Base-by-base conservation (phyloP, 2,329 filamentous ascomycete genomes). In the Albifimbria verrucaria region DNA sequence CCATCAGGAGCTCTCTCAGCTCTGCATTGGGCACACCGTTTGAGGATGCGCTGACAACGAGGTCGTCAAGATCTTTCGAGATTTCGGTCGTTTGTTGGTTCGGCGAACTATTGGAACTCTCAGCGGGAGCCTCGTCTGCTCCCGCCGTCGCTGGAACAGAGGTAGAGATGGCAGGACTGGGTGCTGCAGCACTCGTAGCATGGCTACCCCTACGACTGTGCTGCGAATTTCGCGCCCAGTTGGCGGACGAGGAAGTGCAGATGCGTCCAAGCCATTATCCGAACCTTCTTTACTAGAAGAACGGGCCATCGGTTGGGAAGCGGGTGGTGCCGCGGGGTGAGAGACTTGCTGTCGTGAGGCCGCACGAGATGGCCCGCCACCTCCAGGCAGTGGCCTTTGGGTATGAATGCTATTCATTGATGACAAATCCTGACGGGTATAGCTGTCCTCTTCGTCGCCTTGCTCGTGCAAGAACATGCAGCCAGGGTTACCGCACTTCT, bases 381-480 rank as follows among this genome's bases (percentile, higher is more conserved):
- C 75, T 3, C 72, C 73, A 4, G 77, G 74, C 49, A 89, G 74
- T 2, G 86, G 85, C 32, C 88, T 83, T 62, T 91, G 91, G 2
- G 89, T 92, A 57, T 88, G 89, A 52, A 92, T 86, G 55, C 90
- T 93, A 64, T 97, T 97, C 79, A 97, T 90, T 18, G 92, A 95
- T 1, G 93, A 97, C 36, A 97, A 74, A 69, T 97, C 93, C 68
- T 97, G 92, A 47, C 94, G 84, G 9, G 91, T 96, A 68, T 96
- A 97, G 72, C 92, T 97, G 65, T 97, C 93, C 60, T 94, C 93
- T 62, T 97, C 94, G 66, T 99, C 94, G n/a, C 94, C 95, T 39
- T 94, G 89, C 72, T 99, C 95, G 66, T 99, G 94, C 49, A 99
- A 74, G 70, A 99, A 99, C 84, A 97, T 99, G 77, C 94, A 99